Evolutionary conservation across 139 green algal species (phyloP), one percentile per base, ranked within the genome.

Genomic region (Closterium sp.): DNA sequence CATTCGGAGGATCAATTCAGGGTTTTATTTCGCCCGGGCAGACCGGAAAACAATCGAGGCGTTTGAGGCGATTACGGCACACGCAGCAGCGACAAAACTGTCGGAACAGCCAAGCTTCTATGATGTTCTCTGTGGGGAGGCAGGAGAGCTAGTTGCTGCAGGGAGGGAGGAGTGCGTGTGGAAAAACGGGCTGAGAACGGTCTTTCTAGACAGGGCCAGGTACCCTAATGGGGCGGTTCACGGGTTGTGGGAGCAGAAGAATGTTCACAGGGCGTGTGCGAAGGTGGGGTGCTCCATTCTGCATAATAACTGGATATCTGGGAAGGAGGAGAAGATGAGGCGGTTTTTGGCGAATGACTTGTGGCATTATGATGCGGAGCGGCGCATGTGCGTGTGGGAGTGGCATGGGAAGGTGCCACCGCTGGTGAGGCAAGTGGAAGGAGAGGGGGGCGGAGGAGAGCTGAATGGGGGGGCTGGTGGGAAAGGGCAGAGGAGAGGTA

Each of bases 231-330:
- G 91, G 13, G 91, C 91, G 0, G 88, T 92, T 10, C 89, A 94
- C 10, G 38, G 38, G 27, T 70, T 94, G 13, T 94, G 91, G 91
- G 91, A 94, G 19, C 29, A 90, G 85, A 21, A 31, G 13, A 86
- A 93, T 29, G 90, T 93, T 9, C 90, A 17, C 17, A 19, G 31
- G 21, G 50, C 90, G 6, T 93, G 90, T 31, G 50, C 70, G 0
- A 29, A 34, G 24, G 30, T 70, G 21, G 91, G 91, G 11, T 93
- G 89, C 88, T 31, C 73, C 88, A 92, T 94, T 27, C 88, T 94
- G 24, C 91, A 94, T 70, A 94, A 94, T 29, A 94, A 94, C 62
- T 94, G 91, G 91, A 92, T 94, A 22, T 93, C 91, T 28, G 91
- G 91, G 85, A 28, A 27, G 85, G 85, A 87, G 85, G 85, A 30